Conservation (phyloP, 2,329 filamentous ascomycete species). For the Hypoxylon sp. region DNA sequence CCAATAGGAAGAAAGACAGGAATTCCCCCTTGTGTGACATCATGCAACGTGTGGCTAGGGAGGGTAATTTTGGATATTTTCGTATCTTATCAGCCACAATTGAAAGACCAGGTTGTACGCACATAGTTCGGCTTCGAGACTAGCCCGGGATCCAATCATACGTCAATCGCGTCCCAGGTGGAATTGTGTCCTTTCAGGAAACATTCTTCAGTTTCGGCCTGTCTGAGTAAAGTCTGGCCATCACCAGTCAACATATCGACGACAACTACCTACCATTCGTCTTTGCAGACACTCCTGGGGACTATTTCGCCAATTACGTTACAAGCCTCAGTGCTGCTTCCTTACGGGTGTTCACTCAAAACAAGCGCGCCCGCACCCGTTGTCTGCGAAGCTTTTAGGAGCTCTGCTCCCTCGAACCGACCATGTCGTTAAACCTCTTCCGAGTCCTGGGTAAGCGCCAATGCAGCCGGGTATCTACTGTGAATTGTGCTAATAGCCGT, state of each 20-base stretch:
- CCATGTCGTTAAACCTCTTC: slow-evolving; percentile 69
- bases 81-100: slow-evolving; percentile 37
- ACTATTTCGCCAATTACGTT: neutral
- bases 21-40: slow-evolving; percentile 22
- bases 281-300: neutral
- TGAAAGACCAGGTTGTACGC: slow-evolving; percentile 15
- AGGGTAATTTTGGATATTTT: slow-evolving; percentile 40
- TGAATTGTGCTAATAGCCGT: slow-evolving; percentile 39
- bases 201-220: slow-evolving; percentile 38
- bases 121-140: too few relatives aligned
- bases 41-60: slow-evolving; percentile 33
- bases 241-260: slow-evolving; percentile 17
- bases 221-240: slow-evolving; percentile 16
- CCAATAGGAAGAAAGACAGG: slow-evolving; percentile 23
- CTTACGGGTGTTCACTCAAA: slow-evolving; percentile 2
- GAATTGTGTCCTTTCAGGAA: slow-evolving; percentile 57
- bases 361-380: slow-evolving; percentile 19
- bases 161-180: slow-evolving; percentile 54
- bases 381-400: slow-evolving; percentile 37
- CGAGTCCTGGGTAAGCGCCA: slow-evolving; percentile 65
- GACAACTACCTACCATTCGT: slow-evolving; percentile 2
- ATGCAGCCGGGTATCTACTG: slow-evolving; percentile 1
- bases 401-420: slow-evolving; percentile 39
- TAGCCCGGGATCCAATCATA: slow-evolving; percentile 53
- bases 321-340: neutral